Percentiles rank a stretch among this genome's conserved stretches.
Evolutionary conservation across 75 land plant genomes (phyloP).

Genomic region (Cryptomeria japonica): DNA sequence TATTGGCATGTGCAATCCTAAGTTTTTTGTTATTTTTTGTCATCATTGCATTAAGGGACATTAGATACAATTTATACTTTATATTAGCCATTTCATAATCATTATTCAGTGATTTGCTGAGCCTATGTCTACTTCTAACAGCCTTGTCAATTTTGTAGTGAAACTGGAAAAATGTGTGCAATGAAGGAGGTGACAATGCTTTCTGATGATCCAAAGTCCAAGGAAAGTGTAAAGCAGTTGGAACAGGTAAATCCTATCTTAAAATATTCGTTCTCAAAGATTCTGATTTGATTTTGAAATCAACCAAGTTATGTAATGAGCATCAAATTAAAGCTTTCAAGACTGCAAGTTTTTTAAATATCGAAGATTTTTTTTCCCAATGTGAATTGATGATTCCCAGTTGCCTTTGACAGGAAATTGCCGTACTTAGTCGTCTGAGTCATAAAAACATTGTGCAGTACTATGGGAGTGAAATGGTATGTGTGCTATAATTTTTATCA

Average conservation of each 20-base stretch:
- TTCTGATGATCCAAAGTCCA: constrained; percentile 93
- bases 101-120: background rate
- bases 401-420: constrained; percentile 64
- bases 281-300: background rate
- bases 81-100: background rate
- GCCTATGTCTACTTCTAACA: background rate
- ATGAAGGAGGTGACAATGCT: constrained; percentile 95
- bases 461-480: constrained; percentile 73
- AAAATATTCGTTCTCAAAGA: background rate
- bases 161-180: constrained; percentile 97
- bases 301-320: background rate
- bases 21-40: background rate
- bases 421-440: constrained; percentile 56
- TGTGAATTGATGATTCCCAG: background rate
- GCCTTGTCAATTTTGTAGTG: constrained; percentile 46
- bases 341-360: background rate
- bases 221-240: constrained; percentile 82
- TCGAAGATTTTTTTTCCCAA: background rate
- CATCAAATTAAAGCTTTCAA: background rate
- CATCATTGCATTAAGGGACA: background rate
- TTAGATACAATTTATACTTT: background rate
- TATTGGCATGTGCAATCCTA: background rate
- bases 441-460: constrained; percentile 91
- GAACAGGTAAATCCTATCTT: constrained; percentile 44
- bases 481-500: background rate